Evolutionary conservation across 805 yeast genomes (phyloP), one percentile per base, ranked within the genome.

Genomic region (Saturnispora gosingensis): DNA sequence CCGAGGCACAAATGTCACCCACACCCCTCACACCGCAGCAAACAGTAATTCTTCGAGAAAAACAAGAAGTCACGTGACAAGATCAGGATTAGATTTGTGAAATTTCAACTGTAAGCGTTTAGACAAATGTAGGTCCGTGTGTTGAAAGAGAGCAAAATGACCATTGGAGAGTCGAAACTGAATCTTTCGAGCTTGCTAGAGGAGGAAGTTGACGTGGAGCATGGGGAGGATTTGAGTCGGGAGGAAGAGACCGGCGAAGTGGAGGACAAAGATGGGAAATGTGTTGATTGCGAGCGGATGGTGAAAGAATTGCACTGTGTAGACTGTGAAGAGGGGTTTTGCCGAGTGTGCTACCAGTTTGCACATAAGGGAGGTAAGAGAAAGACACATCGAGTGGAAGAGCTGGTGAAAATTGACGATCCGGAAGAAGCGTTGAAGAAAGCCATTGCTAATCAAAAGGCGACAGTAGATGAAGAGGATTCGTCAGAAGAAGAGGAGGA

Each of bases 211-310:
- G 64, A 56, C 18, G 48, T 51, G 3, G 52, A 56, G 1, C 53
- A 48, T 11, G 25, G 32, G 5, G 32, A 50, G 2, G 53, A 39
- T 3, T 15, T 30, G 25, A 50, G 24, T 3, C 24, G 25, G 2
- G 50, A 46, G 22, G 46, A 38, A 9, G 45, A 45, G n/a, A 52
- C 39, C 7, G 45, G 43, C 3, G 54, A 51, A 1, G 50, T 56
- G 3, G 68, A 60, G 3, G 64, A 30, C 34, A 13, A 60, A 1
- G 64, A 61, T 4, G 65, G 58, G 36, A 54, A 53, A 16, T 85
- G 93, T 64, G 73, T 80, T 16, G 91, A 85, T 57, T 85, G 93
- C 63, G 77, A 77, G 36, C 88, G 84, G 61, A 86, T 82, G 80
- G 83, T 86, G 20, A 69, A 77, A 4, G 87, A 82, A 57, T 64